These are phyloP conservation scores for Gossypium anomalum DNA, from an alignment of 345 rosid species.

Conservation along the genomic window DNA sequence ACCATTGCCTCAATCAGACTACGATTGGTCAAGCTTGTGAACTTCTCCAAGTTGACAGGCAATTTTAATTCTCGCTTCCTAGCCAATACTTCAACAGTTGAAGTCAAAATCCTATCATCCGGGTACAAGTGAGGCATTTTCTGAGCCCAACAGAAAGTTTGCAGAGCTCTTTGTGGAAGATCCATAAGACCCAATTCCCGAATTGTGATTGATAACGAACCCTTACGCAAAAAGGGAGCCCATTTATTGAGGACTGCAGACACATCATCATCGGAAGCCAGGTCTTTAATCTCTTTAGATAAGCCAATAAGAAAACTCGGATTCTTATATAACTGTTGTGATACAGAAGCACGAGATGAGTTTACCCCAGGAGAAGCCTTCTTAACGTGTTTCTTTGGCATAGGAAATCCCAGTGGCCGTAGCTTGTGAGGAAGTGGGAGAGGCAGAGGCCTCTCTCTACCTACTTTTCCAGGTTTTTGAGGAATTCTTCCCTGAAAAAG, in stretches of 20 bases:
- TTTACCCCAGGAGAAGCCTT: constrained; percentile 16
- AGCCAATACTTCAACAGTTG: constrained; percentile 69
- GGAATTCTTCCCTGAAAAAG: constrained; percentile 71
- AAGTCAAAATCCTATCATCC: constrained; percentile 60
- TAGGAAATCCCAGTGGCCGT: constrained; percentile 63
- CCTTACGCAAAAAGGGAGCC: constrained; percentile 62
- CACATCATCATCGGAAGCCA: constrained; percentile 43
- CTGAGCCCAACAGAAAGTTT: constrained; percentile 81
- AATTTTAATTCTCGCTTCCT: constrained; percentile 55
- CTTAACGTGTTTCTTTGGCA: constrained; percentile 43
- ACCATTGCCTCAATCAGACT: constrained; percentile 81
- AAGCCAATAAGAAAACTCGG: constrained; percentile 59
- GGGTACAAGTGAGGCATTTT: constrained; percentile 60
- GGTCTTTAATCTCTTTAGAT: constrained; percentile 59
- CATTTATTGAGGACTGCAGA: constrained; percentile 50
- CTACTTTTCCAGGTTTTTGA: constrained; percentile 58
- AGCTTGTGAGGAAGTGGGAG: constrained; percentile 74
- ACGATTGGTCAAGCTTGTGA: constrained; percentile 46
- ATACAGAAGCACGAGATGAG: constrained; percentile 37
- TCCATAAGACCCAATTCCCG: constrained; percentile 81
- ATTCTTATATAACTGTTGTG: constrained; percentile 44
- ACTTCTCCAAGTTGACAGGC: constrained; percentile 48
- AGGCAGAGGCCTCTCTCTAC: constrained; percentile 67
- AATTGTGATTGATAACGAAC: constrained; percentile 64
- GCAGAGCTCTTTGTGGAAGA: constrained; percentile 71